Percentiles rank a stretch among this genome's conserved stretches.
phyloP scores from a whole-genome alignment of 2,329 filamentous ascomycete species.

The Pyrenochaeta sp. region DNA sequence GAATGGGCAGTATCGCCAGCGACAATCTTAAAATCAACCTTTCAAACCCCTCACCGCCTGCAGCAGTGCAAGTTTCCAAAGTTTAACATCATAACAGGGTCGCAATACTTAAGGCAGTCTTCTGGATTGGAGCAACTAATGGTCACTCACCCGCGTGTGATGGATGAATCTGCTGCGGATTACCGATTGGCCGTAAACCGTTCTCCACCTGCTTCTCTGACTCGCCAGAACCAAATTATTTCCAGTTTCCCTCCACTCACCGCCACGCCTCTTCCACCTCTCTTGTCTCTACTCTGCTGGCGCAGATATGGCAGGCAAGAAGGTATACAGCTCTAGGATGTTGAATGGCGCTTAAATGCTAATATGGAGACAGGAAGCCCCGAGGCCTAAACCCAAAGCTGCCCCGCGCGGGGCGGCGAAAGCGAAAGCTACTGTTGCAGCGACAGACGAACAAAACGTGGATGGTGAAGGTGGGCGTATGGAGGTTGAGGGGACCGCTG shows the following conservation, averaged over 20 bases:
- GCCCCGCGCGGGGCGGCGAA: conserved; percentile 43
- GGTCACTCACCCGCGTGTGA: conserved; percentile 28
- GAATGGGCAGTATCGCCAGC: too few species aligned
- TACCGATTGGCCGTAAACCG: conserved; percentile 36
- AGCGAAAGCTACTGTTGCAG: conserved; percentile 28
- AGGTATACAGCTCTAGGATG: conserved; percentile 18
- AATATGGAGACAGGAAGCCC: conserved; percentile 31
- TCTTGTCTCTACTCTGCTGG: conserved; percentile 13
- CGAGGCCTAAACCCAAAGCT: conserved; percentile 37
- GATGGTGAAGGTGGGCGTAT: conserved; percentile 14
- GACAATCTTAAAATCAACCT: too few species aligned
- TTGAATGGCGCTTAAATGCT: conserved; percentile 2
- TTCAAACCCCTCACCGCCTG: too few species aligned
- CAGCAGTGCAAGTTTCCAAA: too few species aligned
- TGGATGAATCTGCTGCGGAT: conserved; percentile 29
- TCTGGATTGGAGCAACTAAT: background rate
- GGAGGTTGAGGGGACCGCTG: conserved; percentile 15
- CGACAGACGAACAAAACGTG: conserved; percentile 17
- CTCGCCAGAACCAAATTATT: conserved; percentile 43
- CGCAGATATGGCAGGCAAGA: conserved; percentile 44
- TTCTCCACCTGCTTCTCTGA: conserved; percentile 21
- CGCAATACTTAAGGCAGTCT: too few species aligned
- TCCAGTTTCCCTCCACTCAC: conserved; percentile 23
- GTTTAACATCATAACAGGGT: too few species aligned
- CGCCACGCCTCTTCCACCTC: conserved; percentile 17